Percentiles rank a stretch among this genome's conserved stretches.
phyloP scores from a whole-genome alignment of 805 yeast genomes.

The Starmerella tilneyi region DNA sequence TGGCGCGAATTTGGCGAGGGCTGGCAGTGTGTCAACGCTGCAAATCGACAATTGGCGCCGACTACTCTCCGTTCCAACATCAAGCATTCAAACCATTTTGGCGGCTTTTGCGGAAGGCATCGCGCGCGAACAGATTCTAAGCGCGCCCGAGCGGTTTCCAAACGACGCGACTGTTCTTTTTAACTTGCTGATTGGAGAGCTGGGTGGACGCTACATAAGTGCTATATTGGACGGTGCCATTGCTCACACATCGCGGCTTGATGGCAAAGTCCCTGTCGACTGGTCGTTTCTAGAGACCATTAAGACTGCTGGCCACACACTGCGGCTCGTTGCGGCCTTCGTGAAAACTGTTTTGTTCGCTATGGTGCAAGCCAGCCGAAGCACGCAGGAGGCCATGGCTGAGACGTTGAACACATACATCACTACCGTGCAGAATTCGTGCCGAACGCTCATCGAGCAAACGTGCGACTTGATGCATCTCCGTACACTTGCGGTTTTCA shows the following conservation, averaged over 20 bases:
- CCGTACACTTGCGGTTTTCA: conserved; percentile 41
- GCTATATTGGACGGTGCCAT: conserved; percentile 58
- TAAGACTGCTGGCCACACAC: conserved; percentile 46
- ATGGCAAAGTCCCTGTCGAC: conserved; percentile 31
- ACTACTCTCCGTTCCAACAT: conserved; percentile 3
- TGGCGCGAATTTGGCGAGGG: neutral
- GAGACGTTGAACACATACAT: conserved; percentile 43
- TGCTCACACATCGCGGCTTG: conserved; percentile 32
- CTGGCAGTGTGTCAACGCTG: neutral
- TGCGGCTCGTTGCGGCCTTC: conserved; percentile 58
- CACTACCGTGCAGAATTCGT: conserved; percentile 52
- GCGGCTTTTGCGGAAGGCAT: conserved; percentile 67
- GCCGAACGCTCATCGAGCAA: conserved; percentile 52
- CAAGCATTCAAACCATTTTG: conserved; percentile 45
- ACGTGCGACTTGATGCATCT: conserved; percentile 44
- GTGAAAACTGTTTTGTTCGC: conserved; percentile 69
- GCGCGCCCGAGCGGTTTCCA: conserved; percentile 39
- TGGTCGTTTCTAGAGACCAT: conserved; percentile 43
- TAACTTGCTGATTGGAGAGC: conserved; percentile 54
- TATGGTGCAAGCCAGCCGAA: conserved; percentile 47
- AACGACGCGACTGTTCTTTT: conserved; percentile 56
- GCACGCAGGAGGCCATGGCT: conserved; percentile 47
- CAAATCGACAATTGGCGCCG: neutral
- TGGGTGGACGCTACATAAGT: conserved; percentile 66
- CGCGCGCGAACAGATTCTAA: conserved; percentile 54